These are phyloP conservation scores for Fusarium camptoceras DNA, from an alignment of 2,329 filamentous ascomycete species.

Conservation along the genomic window DNA sequence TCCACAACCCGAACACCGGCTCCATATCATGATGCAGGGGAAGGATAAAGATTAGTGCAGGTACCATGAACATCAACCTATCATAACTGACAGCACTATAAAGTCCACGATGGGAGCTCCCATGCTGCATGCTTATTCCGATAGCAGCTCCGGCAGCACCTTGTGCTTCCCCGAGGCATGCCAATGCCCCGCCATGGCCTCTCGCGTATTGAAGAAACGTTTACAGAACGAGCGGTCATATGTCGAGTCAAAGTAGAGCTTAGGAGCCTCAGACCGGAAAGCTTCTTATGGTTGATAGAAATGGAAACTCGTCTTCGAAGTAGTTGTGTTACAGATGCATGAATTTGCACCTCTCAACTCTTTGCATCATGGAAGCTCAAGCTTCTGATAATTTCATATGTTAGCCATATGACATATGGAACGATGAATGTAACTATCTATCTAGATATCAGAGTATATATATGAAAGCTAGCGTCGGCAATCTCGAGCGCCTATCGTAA, in stretches of 20 bases:
- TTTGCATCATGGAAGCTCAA: background rate
- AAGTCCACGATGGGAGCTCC: conserved; percentile 29
- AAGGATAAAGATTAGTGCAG: conserved; percentile 41
- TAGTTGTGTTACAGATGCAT: background rate
- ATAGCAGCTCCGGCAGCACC: conserved; percentile 40
- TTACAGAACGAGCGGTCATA: conserved; percentile 3
- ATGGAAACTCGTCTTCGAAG: background rate
- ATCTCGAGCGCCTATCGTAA: background rate
- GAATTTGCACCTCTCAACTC: background rate
- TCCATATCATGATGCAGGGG: conserved; percentile 34
- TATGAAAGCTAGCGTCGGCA: background rate
- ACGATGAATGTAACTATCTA: background rate
- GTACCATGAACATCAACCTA: conserved; percentile 32
- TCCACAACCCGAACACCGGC: conserved; percentile 14
- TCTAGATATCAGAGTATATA: background rate
- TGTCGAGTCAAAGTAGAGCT: background rate
- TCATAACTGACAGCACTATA: conserved; percentile 20
- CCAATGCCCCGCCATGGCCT: conserved; percentile 38
- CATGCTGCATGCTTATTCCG: conserved; percentile 42
- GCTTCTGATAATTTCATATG: background rate
- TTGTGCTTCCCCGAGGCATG: conserved; percentile 43
- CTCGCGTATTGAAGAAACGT: conserved; percentile 19
- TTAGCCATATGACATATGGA: background rate
- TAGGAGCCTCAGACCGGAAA: background rate
- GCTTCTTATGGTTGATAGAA: background rate